Evolutionary conservation across 139 green algal species (phyloP).

Genomic region (Axilococcus clingmanii): DNA sequence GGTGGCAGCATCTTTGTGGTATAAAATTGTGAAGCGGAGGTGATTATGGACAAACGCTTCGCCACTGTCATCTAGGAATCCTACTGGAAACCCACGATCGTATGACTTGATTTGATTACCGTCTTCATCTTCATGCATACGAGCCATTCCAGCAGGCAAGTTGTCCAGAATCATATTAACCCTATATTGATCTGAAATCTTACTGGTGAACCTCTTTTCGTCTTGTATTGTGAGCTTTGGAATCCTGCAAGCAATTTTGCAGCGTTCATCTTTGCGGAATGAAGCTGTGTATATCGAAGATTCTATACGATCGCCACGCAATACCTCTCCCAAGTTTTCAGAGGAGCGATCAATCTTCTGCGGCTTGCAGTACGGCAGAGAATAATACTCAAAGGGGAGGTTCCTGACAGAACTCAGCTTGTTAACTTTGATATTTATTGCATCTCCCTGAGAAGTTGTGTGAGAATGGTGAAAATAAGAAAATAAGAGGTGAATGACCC

Average conservation of each 20-base stretch:
- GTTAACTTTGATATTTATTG: conserved; percentile 89
- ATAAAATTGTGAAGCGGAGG: conserved; percentile 92
- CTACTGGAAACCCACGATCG: conserved; percentile 90
- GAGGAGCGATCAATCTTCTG: conserved; percentile 75
- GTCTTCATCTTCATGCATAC: conserved; percentile 67
- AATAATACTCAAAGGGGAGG: conserved; percentile 98
- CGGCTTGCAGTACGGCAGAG: conserved; percentile 90
- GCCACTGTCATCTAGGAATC: conserved; percentile 66
- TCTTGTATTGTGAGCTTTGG: conserved; percentile 54
- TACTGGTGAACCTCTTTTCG: conserved; percentile 65
- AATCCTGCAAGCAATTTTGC: conserved; percentile 90
- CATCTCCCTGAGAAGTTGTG: conserved; percentile 72
- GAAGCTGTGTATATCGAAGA: conserved; percentile 92
- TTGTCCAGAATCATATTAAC: conserved; percentile 99
- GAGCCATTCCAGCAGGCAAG: conserved; percentile 88
- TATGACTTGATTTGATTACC: conserved; percentile 77
- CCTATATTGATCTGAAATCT: conserved; percentile 92
- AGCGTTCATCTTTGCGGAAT: conserved; percentile 86
- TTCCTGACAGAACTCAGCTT: conserved; percentile 90
- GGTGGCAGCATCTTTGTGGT: conserved; percentile 79
- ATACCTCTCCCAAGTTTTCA: conserved; percentile 95
- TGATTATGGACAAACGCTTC: conserved; percentile 94
- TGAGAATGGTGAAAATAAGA: too few relatives aligned
- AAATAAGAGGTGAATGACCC: too few relatives aligned
- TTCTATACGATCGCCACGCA: conserved; percentile 95